phyloP scores from a whole-genome alignment of 352 stramenopile species.

The Phytophthora vignae region DNA sequence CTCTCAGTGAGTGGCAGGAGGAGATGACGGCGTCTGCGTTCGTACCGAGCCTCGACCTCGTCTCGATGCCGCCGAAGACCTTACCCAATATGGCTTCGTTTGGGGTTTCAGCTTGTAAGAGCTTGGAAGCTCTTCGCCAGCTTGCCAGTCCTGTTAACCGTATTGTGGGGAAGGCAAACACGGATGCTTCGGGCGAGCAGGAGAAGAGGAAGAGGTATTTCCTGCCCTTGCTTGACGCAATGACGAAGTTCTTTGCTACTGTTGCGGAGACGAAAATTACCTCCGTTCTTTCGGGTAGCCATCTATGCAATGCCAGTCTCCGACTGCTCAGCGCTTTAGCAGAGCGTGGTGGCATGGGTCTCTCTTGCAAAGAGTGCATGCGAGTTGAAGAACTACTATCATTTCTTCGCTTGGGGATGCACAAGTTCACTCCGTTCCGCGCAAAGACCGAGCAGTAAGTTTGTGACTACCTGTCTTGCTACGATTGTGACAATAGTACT shows the following conservation, averaged over 20 bases:
- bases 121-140: background rate
- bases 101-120: background rate
- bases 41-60: conserved; percentile 17
- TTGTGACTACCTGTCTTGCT: background rate
- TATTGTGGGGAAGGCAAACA: background rate
- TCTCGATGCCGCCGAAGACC: background rate
- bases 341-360: background rate
- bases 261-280: background rate
- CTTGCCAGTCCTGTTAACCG: background rate
- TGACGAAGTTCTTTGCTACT: conserved; percentile 13
- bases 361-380: conserved; percentile 17
- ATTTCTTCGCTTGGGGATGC: conserved; percentile 12
- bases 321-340: conserved; percentile 1
- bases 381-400: conserved; percentile 25
- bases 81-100: too few species aligned
- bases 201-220: conserved; percentile 20
- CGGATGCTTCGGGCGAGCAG: background rate
- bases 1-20: conserved; percentile 6
- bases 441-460: conserved; percentile 19
- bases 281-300: background rate
- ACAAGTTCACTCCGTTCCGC: background rate
- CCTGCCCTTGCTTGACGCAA: conserved; percentile 18
- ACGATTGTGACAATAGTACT: too few species aligned
- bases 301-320: conserved; percentile 3
- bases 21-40: conserved; percentile 27